phyloP scores from a whole-genome alignment of 1,139 yeast species.

The Geotrichum carabidarum region DNA sequence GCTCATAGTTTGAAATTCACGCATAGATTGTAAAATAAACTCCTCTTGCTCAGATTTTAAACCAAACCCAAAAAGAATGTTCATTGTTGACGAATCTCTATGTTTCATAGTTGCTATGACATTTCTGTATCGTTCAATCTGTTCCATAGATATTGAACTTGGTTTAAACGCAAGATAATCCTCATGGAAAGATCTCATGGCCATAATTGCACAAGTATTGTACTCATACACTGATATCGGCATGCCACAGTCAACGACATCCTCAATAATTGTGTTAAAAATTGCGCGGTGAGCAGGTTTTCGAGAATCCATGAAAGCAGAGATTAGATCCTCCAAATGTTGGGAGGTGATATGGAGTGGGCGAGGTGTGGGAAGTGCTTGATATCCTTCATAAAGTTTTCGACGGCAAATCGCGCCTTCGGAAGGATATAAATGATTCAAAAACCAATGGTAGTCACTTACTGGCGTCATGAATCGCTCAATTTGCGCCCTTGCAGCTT shows the following conservation, averaged over 20 bases:
- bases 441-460: conserved; percentile 30
- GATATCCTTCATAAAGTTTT: conserved; percentile 38
- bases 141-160: conserved; percentile 1
- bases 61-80: conserved; percentile 23
- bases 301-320: conserved; percentile 29
- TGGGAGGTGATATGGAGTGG: conserved; percentile 37
- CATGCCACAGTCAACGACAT: conserved; percentile 25
- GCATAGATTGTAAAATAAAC: conserved; percentile 16
- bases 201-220: conserved; percentile 21
- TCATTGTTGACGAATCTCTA: conserved; percentile 22
- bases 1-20: conserved; percentile 18
- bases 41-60: conserved; percentile 17
- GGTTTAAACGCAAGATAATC: conserved; percentile 5
- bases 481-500: conserved; percentile 15
- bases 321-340: conserved; percentile 43
- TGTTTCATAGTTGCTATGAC: conserved; percentile 8
- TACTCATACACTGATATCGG: conserved; percentile 27
- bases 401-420: conserved; percentile 17
- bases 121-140: conserved; percentile 17
- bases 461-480: conserved; percentile 23
- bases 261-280: conserved; percentile 14
- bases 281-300: conserved; percentile 11
- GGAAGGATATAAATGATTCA: conserved; percentile 41
- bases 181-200: conserved; percentile 5
- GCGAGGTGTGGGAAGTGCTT: conserved; percentile 35